Base-by-base conservation (phyloP, 331 rosid species). In the Rosa hybrid region DNA sequence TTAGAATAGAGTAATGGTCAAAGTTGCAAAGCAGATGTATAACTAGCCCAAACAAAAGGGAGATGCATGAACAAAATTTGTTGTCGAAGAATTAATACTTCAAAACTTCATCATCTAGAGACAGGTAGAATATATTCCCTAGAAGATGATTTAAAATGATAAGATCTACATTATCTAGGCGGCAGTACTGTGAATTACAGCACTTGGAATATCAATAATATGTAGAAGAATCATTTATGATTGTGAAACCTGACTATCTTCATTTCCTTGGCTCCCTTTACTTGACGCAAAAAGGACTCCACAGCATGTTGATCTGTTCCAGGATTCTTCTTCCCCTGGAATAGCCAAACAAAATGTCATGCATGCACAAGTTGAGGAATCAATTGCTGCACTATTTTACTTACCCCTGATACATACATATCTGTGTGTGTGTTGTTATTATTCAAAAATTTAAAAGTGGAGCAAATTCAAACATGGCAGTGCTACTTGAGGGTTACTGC, bases 301-400 rank as follows among this genome's bases (percentile, higher is more conserved):
- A 93, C 99, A 8, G 98, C 74, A 38, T 67, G 82, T 68, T 42
- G 45, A 68, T 93, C 94, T 25, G 99, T 93, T 74, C 98, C 98
- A 1, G 99, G 99, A 86, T 95, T 95, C 86, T 76, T 93, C 96
- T 93, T 96, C 76, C 99, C 98, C 98, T 96, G 92, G 69, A 27
- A 59, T 79, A 71, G 45, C 25, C 54, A 41, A 81, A 69, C 49
- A 68, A 6, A n/a, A 49, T 41, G 39, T 49, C 54, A 60, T 7
- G 60, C 44, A 64, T 46, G 41, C 53, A 60, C 27, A 12, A 68
- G 20, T 68, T 5, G 45, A 3, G 62, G 5, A 5, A 20, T 72
- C 71, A 57, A 78, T 11, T 6, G n/a, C 21, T 21, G 38, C 56
- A 4, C 7, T 78, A 39, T 20, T 76, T 13, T 13, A 50, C 23